Conservation (phyloP, 331 rosid genomes). For the Spiraea crenata region DNA sequence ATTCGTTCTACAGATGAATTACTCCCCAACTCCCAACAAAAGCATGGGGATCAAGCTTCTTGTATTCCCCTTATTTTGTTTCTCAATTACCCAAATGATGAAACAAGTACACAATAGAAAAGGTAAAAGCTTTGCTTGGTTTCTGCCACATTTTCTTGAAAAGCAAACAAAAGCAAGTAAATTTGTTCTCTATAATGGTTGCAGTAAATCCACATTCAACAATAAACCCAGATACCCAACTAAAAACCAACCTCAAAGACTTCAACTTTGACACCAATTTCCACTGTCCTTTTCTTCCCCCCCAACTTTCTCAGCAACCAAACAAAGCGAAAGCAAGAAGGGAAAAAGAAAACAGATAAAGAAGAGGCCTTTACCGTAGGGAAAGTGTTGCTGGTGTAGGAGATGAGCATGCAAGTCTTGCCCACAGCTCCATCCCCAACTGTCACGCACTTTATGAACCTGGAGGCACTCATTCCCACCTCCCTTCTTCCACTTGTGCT, state of each 20-base stretch:
- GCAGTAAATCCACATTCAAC: not conserved
- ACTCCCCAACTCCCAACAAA: not conserved
- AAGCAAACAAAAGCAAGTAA: slow-evolving; percentile 27
- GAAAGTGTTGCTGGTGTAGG: slow-evolving; percentile 98
- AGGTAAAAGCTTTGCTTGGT: not conserved
- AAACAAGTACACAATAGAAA: not conserved
- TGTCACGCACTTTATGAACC: slow-evolving; percentile 94
- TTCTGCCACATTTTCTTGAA: slow-evolving; percentile 3
- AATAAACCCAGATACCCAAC: slow-evolving; percentile 2
- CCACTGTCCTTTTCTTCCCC: not conserved
- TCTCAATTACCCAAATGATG: not conserved
- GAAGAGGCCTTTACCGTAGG: slow-evolving; percentile 55
- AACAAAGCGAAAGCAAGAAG: slow-evolving; percentile 21
- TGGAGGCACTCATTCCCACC: slow-evolving; percentile 80
- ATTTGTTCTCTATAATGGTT: not conserved
- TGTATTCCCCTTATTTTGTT: slow-evolving; percentile 4
- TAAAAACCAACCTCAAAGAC: slow-evolving; percentile 6
- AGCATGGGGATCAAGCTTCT: not conserved
- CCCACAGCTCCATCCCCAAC: slow-evolving; percentile 99
- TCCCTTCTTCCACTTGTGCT: slow-evolving; percentile 20
- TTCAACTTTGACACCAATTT: slow-evolving; percentile 6
- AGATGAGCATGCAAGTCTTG: slow-evolving; percentile 97
- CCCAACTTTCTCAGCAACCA: slow-evolving; percentile 20
- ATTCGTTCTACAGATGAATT: too few relatives aligned
- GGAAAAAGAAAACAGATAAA: not conserved